Evolutionary conservation across 768 basidiomycete genomes (phyloP), one percentile per base, ranked within the genome.

Genomic region (Polyporus arcularius): DNA sequence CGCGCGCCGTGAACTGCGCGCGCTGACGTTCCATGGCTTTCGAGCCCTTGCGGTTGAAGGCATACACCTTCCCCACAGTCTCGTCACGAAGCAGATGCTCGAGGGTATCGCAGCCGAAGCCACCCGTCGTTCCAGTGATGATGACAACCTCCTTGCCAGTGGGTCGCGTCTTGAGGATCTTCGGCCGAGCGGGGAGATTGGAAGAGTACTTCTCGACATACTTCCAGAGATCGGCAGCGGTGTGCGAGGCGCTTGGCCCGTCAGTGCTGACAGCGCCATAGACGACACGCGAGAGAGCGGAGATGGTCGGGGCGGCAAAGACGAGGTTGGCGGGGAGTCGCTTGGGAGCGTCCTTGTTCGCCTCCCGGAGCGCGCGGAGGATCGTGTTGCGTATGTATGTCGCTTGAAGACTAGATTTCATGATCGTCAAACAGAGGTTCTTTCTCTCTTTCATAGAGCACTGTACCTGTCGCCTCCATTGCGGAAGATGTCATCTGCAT

Each of bases 231-330:
- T 49, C 47, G 2, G 51, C 41, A 2, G 62, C 53, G 3, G 52
- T 55, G 18, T 18, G 51, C 26, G 50, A 40, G n/a, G 49, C 60
- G 60, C 60, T 38, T 8, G 66, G 65, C 45, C 70, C 67, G 14
- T 58, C 30, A 11, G 28, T 47, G 47, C 32, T 31, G 7, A 48
- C 26, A 30, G 30, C 56, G 39, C 4, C 41, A 7, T 38, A 28
- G 18, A 71, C 55, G 35, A 64, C 71, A 11, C 31, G 55, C 47
- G 62, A 42, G 55, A 70, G 70, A 5, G 71, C 58, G 50, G 70
- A 67, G 32, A 82, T 74, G 4, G 78, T 77, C 1, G 82, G 81
- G 15, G 78, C 70, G n/a, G 71, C 69, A 47, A 74, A 76, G 10
- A 83, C 73, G 54, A 78, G 56, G 53, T 71, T 69, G 9, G 65